A percentile compares a stretch with the other conserved stretches of the same genome.
Conservation (phyloP, 2,329 filamentous ascomycete genomes). For the Fusarium penzigii region DNA sequence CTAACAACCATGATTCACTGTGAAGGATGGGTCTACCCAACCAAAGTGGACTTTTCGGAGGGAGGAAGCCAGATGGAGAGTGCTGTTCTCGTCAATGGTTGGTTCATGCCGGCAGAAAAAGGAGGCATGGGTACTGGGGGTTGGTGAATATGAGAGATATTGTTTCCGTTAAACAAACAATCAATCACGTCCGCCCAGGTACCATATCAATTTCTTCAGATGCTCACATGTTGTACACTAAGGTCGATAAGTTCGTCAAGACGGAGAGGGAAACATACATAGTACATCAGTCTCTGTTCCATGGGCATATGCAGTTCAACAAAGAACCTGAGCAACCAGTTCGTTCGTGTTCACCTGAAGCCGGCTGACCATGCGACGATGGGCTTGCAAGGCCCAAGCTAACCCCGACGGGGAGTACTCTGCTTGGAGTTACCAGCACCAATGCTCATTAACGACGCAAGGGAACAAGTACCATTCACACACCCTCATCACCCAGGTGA, state of each 20-base stretch:
- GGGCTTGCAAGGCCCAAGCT: constrained; percentile 18
- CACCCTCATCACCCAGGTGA: too few relatives aligned
- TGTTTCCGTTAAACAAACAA: too few relatives aligned
- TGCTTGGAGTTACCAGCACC: not conserved
- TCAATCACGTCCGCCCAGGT: too few relatives aligned
- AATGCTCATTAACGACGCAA: not conserved
- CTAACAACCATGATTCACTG: constrained; percentile 1
- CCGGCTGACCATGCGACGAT: constrained; percentile 12
- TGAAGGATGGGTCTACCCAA: constrained; percentile 4
- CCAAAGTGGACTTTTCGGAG: constrained; percentile 2
- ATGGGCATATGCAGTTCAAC: too few relatives aligned
- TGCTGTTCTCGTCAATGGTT: constrained; percentile 9
- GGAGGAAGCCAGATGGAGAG: constrained; percentile 6
- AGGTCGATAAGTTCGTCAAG: too few relatives aligned
- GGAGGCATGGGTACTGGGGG: constrained; percentile 7
- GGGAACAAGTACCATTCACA: not conserved
- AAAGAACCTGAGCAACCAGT: constrained; percentile 8
- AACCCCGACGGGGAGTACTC: not conserved
- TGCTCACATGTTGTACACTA: too few relatives aligned
- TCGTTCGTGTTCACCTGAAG: constrained; percentile 28
- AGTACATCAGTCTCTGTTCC: too few relatives aligned
- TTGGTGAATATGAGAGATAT: too few relatives aligned
- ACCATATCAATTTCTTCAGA: too few relatives aligned
- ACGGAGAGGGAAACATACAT: too few relatives aligned
- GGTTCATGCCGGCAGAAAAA: constrained; percentile 1